Conservation (phyloP, 768 basidiomycete genomes). For the Psilocybe cyanescens region DNA sequence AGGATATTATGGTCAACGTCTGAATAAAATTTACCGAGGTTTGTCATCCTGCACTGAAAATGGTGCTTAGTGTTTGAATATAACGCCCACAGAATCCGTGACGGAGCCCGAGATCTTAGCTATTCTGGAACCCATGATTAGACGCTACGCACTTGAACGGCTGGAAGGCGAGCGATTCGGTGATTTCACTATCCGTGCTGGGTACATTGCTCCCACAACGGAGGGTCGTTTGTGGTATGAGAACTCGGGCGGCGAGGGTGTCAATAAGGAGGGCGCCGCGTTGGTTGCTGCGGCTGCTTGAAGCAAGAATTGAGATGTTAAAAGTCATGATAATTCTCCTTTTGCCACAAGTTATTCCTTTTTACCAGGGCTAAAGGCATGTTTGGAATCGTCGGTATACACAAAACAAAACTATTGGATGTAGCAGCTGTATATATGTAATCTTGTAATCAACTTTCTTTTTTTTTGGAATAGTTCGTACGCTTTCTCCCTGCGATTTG, state of each 20-base stretch:
- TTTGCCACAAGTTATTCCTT: background rate
- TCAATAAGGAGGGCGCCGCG: conserved; percentile 40
- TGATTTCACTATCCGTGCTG: conserved; percentile 91
- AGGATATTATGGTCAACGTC: conserved; percentile 90
- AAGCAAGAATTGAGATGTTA: background rate
- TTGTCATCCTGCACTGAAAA: conserved; percentile 9
- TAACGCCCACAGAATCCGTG: conserved; percentile 65
- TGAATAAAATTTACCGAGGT: conserved; percentile 97
- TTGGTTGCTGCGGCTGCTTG: conserved; percentile 18
- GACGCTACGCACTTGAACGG: conserved; percentile 87
- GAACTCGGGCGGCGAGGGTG: conserved; percentile 77
- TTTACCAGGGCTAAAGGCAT: background rate
- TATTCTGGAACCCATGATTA: conserved; percentile 93
- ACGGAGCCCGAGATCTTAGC: conserved; percentile 91
- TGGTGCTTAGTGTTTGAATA: background rate
- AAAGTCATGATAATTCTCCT: background rate
- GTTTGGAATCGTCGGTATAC: background rate
- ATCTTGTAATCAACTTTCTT: background rate
- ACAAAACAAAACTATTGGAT: background rate
- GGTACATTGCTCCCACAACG: conserved; percentile 86
- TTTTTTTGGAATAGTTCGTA: background rate
- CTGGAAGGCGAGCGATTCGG: conserved; percentile 91
- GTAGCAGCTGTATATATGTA: background rate
- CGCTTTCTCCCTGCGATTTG: too few species aligned
- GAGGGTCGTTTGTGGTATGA: conserved; percentile 90